Evolutionary conservation across 352 stramenopile genomes (phyloP).

Genomic region (Pythium scleroteichum): DNA sequence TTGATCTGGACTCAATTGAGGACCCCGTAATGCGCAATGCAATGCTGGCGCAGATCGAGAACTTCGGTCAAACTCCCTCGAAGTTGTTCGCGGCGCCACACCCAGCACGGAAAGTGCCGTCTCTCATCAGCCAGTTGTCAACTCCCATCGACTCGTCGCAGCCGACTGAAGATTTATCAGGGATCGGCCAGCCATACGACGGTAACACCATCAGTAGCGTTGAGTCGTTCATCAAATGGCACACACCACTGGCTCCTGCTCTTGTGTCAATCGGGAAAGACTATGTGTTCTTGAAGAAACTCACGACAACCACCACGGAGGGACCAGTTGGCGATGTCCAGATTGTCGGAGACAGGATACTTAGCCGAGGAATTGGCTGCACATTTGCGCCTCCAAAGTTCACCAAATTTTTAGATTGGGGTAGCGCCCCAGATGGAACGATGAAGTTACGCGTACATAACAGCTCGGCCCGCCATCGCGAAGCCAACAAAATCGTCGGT

Average conservation of each 20-base stretch:
- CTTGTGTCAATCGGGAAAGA: slow-evolving; percentile 77
- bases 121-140: slow-evolving; percentile 12
- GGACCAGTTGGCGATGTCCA: slow-evolving; percentile 56
- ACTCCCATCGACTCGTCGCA: no score
- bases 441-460: slow-evolving; percentile 70
- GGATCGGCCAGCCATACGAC: slow-evolving; percentile 48
- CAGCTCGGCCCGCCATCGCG: slow-evolving; percentile 49
- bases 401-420: slow-evolving; percentile 78
- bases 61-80: slow-evolving; percentile 89
- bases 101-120: slow-evolving; percentile 58
- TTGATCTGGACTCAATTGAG: slow-evolving; percentile 78
- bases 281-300: slow-evolving; percentile 74
- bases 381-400: slow-evolving; percentile 69
- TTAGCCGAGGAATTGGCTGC: slow-evolving; percentile 44
- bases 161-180: neutral
- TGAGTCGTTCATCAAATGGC: slow-evolving; percentile 77
- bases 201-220: slow-evolving; percentile 60
- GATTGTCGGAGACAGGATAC: slow-evolving; percentile 61
- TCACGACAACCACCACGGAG: slow-evolving; percentile 40
- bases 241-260: slow-evolving; percentile 62
- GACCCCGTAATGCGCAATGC: slow-evolving; percentile 91
- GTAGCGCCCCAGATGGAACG: slow-evolving; percentile 37
- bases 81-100: slow-evolving; percentile 72
- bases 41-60: slow-evolving; percentile 90
- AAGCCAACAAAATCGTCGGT: slow-evolving; percentile 64